Base-by-base conservation (phyloP, 2,329 filamentous ascomycete species). In the Paramyrothecium sp. region DNA sequence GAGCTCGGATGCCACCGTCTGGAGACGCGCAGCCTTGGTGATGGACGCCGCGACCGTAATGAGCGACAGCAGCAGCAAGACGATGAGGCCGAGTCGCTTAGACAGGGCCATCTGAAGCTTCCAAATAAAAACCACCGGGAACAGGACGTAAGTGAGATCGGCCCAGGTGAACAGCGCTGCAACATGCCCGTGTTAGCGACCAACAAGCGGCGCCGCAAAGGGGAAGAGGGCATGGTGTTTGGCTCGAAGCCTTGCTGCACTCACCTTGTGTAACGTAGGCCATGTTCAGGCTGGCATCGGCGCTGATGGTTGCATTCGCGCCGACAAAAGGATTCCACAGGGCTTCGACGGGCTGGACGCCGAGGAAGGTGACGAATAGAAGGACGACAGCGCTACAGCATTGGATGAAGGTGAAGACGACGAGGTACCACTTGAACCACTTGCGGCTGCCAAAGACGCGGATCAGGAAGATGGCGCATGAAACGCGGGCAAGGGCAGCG, bases 91-190 rank as follows among this genome's bases (percentile, higher is more conserved):
- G n/a, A 41, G 11, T 11, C 34, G 34, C n/a, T 41, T 41, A 11
- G 34, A n/a, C n/a, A 41, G n/a, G 34, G 11, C 34, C 61, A 63
- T 65, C 17, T 65, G 41, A 3, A 65, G 58, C 7, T 50, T 54
- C 61, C 60, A 65, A 46, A 65, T 59, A 20, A 64, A 52, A 20
- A 58, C 23, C 22, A 61, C 30, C 0, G 63, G 63, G 13, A 62
- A 55, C 11, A 62, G 17, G 30, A 58, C 63, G 34, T 53, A 65
- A 2, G 60, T 60, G 2, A 65, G 26, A 46, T 65, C 63, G 2
- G 60, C 49, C 13, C 58, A 38, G 1, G 56, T 59, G 21, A 50
- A 55, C 12, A 57, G 38, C 7, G 53, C 54, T 48, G 11, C 34
- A 41, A n/a, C 11, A 41, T n/a, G n/a, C n/a, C n/a, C n/a, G n/a